Base-by-base conservation (phyloP, 1,284 basidiomycete genomes). In the Tilletia walkeri region DNA sequence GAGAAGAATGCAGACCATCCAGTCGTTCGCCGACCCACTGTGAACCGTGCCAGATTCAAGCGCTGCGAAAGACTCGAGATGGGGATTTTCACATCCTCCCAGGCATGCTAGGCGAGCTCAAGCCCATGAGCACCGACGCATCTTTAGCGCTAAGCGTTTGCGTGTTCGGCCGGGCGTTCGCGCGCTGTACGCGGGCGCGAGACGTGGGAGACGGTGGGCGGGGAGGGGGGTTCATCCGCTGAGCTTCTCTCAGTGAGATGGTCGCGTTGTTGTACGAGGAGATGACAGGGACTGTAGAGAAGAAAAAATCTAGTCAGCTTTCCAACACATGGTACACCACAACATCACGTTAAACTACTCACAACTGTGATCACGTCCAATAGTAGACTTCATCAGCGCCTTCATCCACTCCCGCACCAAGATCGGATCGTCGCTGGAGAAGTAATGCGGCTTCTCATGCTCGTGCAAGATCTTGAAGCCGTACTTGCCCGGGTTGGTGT, bases 351-450 rank as follows among this genome's bases (percentile, higher is more conserved):
- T 30, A 30, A 30, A 30, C 24, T 30, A 70, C 70, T 70, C 69
- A 72, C 73, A 76, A 49, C 70, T 76, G 66, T 77, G 74, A 68
- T 83, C 82, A 69, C 96, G 87, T 18, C 89, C 91, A 79, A 99
- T 99, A 4, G 95, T 98, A 2, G 94, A 92, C 85, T 99, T 99
- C 93, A 98, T 97, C 78, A 99, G 89, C 10, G 94, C 93, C 86
- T 99, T 99, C 95, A 99, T 99, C 96, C 96, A 99, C 76, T 94
- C 93, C 14, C 96, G 89, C 65, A 97, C 88, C 49, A 89, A 85
- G 4, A 86, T 83, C 82, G 94, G 92, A 82, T 98, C 94, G 48
- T 94, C 91, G 0, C 92, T 92, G 75, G 91, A 92, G 85, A 99
- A 99, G 82, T 86, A 92, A 84, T 99, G 94, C 1, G 92, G 88